Conservation (phyloP, 176 grass and related monocot species). For the Rhynchospora breviuscula region DNA sequence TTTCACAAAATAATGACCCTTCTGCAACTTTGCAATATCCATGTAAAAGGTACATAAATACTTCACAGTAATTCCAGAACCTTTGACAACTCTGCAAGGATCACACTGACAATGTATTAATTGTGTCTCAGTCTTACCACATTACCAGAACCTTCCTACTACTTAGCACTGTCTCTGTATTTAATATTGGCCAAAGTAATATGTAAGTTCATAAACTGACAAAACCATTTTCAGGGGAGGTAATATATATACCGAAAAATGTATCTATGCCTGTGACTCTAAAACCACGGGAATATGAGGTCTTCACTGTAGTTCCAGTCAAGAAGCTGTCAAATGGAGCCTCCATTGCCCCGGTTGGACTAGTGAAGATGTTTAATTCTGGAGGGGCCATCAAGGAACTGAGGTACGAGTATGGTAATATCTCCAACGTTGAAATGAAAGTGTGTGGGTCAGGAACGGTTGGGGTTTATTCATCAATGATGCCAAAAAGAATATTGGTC, state of each 20-base stretch:
- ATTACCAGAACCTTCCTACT: not conserved
- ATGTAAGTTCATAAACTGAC: not conserved
- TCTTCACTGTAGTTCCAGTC: slow-evolving; percentile 55
- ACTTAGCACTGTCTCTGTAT: not conserved
- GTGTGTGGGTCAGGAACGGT: slow-evolving; percentile 36
- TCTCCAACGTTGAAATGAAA: slow-evolving; percentile 20
- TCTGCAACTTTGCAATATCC: too few relatives aligned
- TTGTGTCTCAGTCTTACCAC: not conserved
- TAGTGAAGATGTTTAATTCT: slow-evolving; percentile 67
- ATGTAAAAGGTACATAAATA: too few relatives aligned
- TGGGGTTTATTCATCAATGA: slow-evolving; percentile 52
- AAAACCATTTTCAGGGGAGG: slow-evolving; percentile 31
- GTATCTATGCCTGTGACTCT: slow-evolving; percentile 51
- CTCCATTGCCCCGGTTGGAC: slow-evolving; percentile 59
- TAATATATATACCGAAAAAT: slow-evolving; percentile 44
- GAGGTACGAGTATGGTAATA: not conserved
- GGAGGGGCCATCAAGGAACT: slow-evolving; percentile 52
- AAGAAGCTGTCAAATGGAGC: slow-evolving; percentile 34
- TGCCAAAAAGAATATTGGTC: slow-evolving; percentile 29
- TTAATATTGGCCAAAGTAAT: not conserved
- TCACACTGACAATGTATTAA: not conserved
- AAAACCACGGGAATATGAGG: slow-evolving; percentile 55
- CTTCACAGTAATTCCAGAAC: too few relatives aligned
- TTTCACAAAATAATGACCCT: not conserved
- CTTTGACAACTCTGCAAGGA: not conserved